phyloP scores from a whole-genome alignment of 352 stramenopile genomes.

The Pythium dissotocum region DNA sequence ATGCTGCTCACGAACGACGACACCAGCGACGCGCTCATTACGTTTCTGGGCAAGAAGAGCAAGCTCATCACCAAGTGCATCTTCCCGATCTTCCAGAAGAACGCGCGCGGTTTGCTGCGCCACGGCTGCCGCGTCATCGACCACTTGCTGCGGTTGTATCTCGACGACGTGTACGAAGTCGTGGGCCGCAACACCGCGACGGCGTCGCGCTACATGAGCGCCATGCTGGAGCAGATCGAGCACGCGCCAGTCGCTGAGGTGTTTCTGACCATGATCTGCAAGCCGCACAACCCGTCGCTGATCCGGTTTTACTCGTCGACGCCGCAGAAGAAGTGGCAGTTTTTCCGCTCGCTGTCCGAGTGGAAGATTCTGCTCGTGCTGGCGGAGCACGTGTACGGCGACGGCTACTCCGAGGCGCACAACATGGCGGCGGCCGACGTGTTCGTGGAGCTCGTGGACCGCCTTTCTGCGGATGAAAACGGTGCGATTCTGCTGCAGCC shows the following conservation, averaged over 20 bases:
- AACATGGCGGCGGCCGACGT: conserved; percentile 84
- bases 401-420: conserved; percentile 62
- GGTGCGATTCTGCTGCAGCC: conserved; percentile 88
- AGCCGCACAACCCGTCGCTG: conserved; percentile 72
- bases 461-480: conserved; percentile 87
- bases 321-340: conserved; percentile 84
- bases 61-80: conserved; percentile 77
- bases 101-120: conserved; percentile 75
- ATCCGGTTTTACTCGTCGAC: conserved; percentile 70
- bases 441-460: conserved; percentile 87
- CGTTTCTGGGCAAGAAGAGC: conserved; percentile 81
- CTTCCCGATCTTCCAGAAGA: conserved; percentile 76
- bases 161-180: conserved; percentile 89
- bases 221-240: conserved; percentile 81
- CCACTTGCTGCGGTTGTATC: conserved; percentile 78
- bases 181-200: conserved; percentile 62
- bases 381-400: conserved; percentile 73
- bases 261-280: conserved; percentile 86
- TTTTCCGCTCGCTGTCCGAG: conserved; percentile 84
- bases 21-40: conserved; percentile 71
- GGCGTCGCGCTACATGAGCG: conserved; percentile 79
- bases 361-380: conserved; percentile 89
- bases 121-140: conserved; percentile 90
- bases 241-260: conserved; percentile 83
- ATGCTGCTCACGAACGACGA: conserved; percentile 91